phyloP scores from a whole-genome alignment of 768 basidiomycete species.

The Naganishia friedmannii region DNA sequence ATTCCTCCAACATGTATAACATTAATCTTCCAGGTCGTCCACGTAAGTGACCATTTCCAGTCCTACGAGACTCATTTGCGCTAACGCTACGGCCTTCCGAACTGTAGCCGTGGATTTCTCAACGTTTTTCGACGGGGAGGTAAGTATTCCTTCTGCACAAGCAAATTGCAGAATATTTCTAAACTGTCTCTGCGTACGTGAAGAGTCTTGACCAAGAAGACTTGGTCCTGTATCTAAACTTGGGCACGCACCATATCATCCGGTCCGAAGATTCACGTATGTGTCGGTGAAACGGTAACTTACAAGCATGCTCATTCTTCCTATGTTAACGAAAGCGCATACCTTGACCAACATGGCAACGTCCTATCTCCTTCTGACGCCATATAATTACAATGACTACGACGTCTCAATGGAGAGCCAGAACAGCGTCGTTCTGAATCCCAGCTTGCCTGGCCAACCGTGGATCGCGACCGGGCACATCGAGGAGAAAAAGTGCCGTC shows the following conservation, averaged over 20 bases:
- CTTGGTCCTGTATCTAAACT: conserved; percentile 65
- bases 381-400: conserved; percentile 66
- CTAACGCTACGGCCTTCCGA: too few relatives aligned
- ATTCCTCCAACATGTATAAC: conserved; percentile 64
- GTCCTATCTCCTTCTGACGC: conserved; percentile 59
- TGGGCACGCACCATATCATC: conserved; percentile 68
- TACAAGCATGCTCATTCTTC: conserved; percentile 1
- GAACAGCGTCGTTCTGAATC: conserved; percentile 26
- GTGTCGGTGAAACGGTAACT: conserved; percentile 61
- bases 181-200: background rate
- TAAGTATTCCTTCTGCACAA: background rate
- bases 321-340: conserved; percentile 1
- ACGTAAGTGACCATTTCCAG: conserved; percentile 28
- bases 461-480: conserved; percentile 17
- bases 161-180: too few relatives aligned
- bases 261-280: conserved; percentile 66
- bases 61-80: too few relatives aligned
- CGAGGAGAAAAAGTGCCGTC: conserved; percentile 1
- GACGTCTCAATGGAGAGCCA: conserved; percentile 61
- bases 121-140: conserved; percentile 6
- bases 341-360: conserved; percentile 36
- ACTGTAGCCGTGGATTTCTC: conserved; percentile 27
- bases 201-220: conserved; percentile 59
- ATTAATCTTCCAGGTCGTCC: conserved; percentile 60
- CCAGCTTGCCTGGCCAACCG: conserved; percentile 22